These are phyloP conservation scores for Mucor indicus DNA, from an alignment of 371 early-diverging fungal genomes.

Conservation along the genomic window DNA sequence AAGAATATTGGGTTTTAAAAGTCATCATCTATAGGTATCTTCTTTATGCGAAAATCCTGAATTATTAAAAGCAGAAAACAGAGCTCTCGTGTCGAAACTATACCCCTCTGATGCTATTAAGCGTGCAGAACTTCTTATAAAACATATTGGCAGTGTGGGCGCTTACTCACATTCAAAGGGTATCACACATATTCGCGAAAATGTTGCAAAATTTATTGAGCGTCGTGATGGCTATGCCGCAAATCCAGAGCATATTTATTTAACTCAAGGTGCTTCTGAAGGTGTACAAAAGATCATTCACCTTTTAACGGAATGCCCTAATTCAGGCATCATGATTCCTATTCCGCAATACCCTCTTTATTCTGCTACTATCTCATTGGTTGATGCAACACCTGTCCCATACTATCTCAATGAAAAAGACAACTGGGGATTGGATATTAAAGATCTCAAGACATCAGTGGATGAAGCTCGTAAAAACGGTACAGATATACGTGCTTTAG, in stretches of 20 bases:
- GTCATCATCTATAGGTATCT: conserved; percentile 57
- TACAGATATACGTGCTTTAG: conserved; percentile 85
- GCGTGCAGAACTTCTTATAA: conserved; percentile 71
- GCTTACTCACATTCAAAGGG: conserved; percentile 97
- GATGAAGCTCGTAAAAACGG: conserved; percentile 59
- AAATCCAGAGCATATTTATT: conserved; percentile 75
- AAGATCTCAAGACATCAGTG: conserved; percentile 57
- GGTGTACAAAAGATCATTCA: conserved; percentile 91
- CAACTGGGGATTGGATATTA: conserved; percentile 75
- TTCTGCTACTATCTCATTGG: conserved; percentile 80
- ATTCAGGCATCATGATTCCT: conserved; percentile 94
- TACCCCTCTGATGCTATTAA: conserved; percentile 82
- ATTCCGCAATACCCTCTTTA: conserved; percentile 97
- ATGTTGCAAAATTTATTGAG: conserved; percentile 83
- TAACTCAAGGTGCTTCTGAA: conserved; percentile 83
- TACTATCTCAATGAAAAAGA: conserved; percentile 85
- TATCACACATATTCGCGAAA: conserved; percentile 74
- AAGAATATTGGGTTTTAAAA: too few relatives aligned
- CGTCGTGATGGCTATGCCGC: conserved; percentile 83
- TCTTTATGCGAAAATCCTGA: conserved; percentile 87
- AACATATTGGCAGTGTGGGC: conserved; percentile 75
- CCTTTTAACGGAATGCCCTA: conserved; percentile 63
- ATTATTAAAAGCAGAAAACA: conserved; percentile 59
- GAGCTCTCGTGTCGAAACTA: conserved; percentile 49
- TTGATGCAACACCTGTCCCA: conserved; percentile 76